phyloP scores from a whole-genome alignment of 352 stramenopile species.

The Phytopythium helicoides region DNA sequence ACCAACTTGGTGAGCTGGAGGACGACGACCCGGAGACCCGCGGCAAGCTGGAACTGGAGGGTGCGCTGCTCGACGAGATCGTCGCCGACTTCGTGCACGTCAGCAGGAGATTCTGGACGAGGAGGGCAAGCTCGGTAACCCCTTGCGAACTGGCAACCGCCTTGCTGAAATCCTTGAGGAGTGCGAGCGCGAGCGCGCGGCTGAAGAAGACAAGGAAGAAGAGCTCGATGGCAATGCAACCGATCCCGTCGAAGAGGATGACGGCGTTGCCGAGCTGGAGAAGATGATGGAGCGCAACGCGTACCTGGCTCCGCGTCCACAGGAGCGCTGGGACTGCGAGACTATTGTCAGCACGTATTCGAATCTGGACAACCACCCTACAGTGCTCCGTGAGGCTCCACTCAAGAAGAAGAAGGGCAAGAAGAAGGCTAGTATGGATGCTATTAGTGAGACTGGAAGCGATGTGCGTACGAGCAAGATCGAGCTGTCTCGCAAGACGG shows the following conservation, averaged over 20 bases:
- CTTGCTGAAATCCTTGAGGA: slow-evolving; percentile 76
- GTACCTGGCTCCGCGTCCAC: slow-evolving; percentile 59
- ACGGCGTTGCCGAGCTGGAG: slow-evolving; percentile 32
- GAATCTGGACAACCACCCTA: slow-evolving; percentile 98
- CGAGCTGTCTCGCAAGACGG: slow-evolving; percentile 93
- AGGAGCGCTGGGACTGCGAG: slow-evolving; percentile 95
- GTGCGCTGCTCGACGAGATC: slow-evolving; percentile 62
- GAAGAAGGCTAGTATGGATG: slow-evolving; percentile 46
- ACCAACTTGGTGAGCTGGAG: slow-evolving; percentile 74
- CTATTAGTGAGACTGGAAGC: slow-evolving; percentile 12
- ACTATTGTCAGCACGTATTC: slow-evolving; percentile 98
- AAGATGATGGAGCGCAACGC: slow-evolving; percentile 56
- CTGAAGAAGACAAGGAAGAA: slow-evolving; percentile 59
- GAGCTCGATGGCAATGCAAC: slow-evolving; percentile 22
- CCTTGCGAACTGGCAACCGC: slow-evolving; percentile 57
- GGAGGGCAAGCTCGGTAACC: slow-evolving; percentile 79
- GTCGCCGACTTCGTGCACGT: slow-evolving; percentile 72
- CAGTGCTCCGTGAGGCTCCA: slow-evolving; percentile 69
- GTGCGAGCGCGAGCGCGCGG: slow-evolving; percentile 52
- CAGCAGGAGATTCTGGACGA: slow-evolving; percentile 71
- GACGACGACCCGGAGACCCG: slow-evolving; percentile 73
- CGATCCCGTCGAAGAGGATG: slow-evolving; percentile 24
- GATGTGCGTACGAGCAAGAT: slow-evolving; percentile 64
- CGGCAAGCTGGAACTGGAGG: slow-evolving; percentile 68
- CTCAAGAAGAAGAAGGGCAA: slow-evolving; percentile 90